Evolutionary conservation across 768 basidiomycete species (phyloP).

Genomic region (Pleurotus sapidus): DNA sequence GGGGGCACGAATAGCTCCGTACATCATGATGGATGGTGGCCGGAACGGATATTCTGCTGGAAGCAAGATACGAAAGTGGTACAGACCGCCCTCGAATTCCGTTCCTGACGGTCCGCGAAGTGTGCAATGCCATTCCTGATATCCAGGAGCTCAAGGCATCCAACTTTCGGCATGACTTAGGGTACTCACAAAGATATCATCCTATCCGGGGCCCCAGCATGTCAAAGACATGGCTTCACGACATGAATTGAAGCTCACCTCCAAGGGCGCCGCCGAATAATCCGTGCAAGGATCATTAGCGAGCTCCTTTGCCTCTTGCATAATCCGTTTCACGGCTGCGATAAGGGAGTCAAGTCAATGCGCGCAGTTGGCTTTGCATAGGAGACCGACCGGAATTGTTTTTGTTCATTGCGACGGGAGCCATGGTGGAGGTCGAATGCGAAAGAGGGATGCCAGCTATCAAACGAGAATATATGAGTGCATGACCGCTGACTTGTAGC

Average conservation of each 20-base stretch:
- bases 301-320: slow-evolving; percentile 93
- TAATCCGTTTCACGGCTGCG: slow-evolving; percentile 90
- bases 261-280: slow-evolving; percentile 82
- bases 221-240: neutral
- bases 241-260: slow-evolving; percentile 38
- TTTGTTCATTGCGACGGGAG: slow-evolving; percentile 12
- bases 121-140: slow-evolving; percentile 94
- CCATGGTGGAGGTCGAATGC: slow-evolving; percentile 1
- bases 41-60: slow-evolving; percentile 97
- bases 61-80: slow-evolving; percentile 88
- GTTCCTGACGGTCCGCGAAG: slow-evolving; percentile 84
- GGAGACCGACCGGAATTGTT: slow-evolving; percentile 67
- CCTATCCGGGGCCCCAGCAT: slow-evolving; percentile 36
- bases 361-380: neutral
- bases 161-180: neutral
- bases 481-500: neutral
- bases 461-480: neutral
- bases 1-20: neutral
- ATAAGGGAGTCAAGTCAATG: slow-evolving; percentile 7
- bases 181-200: slow-evolving; percentile 81
- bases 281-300: slow-evolving; percentile 82
- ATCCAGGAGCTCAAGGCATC: slow-evolving; percentile 11
- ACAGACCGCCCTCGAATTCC: slow-evolving; percentile 93
- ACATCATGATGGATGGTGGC: slow-evolving; percentile 91
- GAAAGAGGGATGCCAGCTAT: neutral